Base-by-base conservation (phyloP, 1,284 basidiomycete species). In the Apiotrichum gamsii region DNA sequence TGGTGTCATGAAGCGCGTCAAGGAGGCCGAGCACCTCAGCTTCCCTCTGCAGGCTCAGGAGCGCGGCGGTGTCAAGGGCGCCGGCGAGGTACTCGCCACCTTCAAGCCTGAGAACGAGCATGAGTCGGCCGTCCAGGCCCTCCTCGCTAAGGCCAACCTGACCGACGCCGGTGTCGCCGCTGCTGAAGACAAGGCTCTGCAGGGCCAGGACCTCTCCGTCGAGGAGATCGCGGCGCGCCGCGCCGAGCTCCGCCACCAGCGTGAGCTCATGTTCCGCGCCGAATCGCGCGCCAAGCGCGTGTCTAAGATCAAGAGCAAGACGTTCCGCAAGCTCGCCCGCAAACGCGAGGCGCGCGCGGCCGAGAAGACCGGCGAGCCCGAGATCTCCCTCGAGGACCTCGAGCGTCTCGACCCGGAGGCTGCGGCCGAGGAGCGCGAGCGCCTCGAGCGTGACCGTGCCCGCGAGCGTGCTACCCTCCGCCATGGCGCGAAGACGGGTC, bases 271-370 rank as follows among this genome's bases (percentile, higher is more conserved):
- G 78, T 96, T 95, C 75, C 82, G 93, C 4, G 90, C 89, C 0
- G 93, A 98, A 62, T 77, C 82, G 31, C 94, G 94, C 68, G 89
- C 90, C 10, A 89, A 87, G 64, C 82, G 93, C 11, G 78, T 95
- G 9, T 82, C 85, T 32, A 97, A 95, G 74, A 97, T 98, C 75
- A 97, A 98, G 77, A 87, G 84, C 70, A 96, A 94, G 72, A 82
- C 89, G 4, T 97, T 90, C 67, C 78, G 91, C 31, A 85, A 87
- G 59, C 79, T 97, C 39, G 83, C 83, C 61, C 80, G 89, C 67
- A 89, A 87, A 69, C 54, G 84, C 83, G 70, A 79, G 76, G 57
- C 84, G 81, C 62, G 80, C 78, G 59, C 67, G 79, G 36, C 77
- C 57, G 73, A 74, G 64, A 45, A 40, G 16, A 43, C 25, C n/a